Percentiles rank a stretch among this genome's conserved stretches.
phyloP scores from a whole-genome alignment of 2,329 filamentous ascomycete species.

The Monosporascus sp. region DNA sequence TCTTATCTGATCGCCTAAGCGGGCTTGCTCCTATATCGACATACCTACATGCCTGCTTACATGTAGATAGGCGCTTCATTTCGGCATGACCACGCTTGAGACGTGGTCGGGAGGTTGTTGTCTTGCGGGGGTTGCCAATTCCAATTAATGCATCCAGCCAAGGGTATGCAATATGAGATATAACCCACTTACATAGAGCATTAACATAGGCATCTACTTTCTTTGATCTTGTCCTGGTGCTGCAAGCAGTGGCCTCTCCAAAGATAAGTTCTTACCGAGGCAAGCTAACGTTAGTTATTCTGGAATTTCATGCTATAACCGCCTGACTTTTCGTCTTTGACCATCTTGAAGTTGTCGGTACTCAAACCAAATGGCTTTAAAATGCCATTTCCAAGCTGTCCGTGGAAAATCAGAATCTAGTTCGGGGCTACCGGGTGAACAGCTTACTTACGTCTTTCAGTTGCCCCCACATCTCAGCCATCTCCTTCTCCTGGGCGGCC shows the following conservation, averaged over 20 bases:
- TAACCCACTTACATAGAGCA: too few relatives aligned
- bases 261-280: background rate
- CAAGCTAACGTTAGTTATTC: conserved; percentile 10
- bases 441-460: conserved; percentile 63
- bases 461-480: conserved; percentile 97
- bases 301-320: conserved; percentile 93
- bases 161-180: background rate
- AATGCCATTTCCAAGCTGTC: conserved; percentile 77
- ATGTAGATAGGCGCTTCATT: too few relatives aligned
- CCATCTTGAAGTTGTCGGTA: conserved; percentile 92
- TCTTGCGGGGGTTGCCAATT: background rate
- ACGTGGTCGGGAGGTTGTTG: background rate
- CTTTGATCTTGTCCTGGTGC: too few relatives aligned
- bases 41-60: too few relatives aligned
- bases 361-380: conserved; percentile 90
- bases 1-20: too few relatives aligned
- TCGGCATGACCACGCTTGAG: too few relatives aligned
- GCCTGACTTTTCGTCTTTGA: conserved; percentile 81
- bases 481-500: conserved; percentile 77
- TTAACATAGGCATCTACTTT: too few relatives aligned
- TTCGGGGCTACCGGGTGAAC: conserved; percentile 4
- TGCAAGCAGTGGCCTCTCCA: background rate
- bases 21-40: too few relatives aligned
- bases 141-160: background rate
- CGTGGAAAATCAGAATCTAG: background rate